phyloP scores from a whole-genome alignment of 1,139 yeast species.

The Zygosaccharomyces sapae region DNA sequence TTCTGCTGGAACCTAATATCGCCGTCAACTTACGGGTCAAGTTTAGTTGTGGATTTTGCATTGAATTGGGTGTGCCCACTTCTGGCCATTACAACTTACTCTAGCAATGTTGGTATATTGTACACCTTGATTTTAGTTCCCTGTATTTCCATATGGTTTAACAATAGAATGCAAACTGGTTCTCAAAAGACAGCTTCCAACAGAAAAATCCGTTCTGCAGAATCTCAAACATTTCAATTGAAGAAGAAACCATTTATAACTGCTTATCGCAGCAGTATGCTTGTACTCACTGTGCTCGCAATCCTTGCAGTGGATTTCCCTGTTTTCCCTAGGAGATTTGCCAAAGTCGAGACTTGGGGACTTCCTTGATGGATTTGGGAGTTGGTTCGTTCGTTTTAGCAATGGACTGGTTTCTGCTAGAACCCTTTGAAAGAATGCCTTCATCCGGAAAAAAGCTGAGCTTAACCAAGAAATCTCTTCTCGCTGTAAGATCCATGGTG shows the following conservation, averaged over 20 bases:
- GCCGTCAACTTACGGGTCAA: slow-evolving; percentile 25
- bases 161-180: slow-evolving; percentile 1
- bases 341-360: slow-evolving; percentile 99
- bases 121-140: slow-evolving; percentile 37
- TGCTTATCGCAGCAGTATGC: slow-evolving; percentile 82
- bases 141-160: slow-evolving; percentile 15
- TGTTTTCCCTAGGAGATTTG: slow-evolving; percentile 85
- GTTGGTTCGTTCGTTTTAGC: slow-evolving; percentile 98
- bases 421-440: slow-evolving; percentile 45
- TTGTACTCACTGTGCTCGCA: slow-evolving; percentile 78
- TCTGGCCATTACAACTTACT: slow-evolving; percentile 65
- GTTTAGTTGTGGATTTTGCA: slow-evolving; percentile 50
- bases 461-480: slow-evolving; percentile 42
- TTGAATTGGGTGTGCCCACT: slow-evolving; percentile 65
- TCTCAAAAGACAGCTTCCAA: background rate
- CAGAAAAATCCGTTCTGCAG: slow-evolving; percentile 2
- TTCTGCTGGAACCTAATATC: slow-evolving; percentile 51
- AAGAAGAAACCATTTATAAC: slow-evolving; percentile 64
- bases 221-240: slow-evolving; percentile 14
- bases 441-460: slow-evolving; percentile 25
- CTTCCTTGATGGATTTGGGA: slow-evolving; percentile 94
- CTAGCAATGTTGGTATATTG: slow-evolving; percentile 45
- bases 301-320: slow-evolving; percentile 90
- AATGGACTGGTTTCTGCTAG: slow-evolving; percentile 88
- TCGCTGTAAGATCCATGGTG: slow-evolving; percentile 38